phyloP scores from a whole-genome alignment of 371 early-diverging fungal species.

The Dipsacomyces acuminosporus region DNA sequence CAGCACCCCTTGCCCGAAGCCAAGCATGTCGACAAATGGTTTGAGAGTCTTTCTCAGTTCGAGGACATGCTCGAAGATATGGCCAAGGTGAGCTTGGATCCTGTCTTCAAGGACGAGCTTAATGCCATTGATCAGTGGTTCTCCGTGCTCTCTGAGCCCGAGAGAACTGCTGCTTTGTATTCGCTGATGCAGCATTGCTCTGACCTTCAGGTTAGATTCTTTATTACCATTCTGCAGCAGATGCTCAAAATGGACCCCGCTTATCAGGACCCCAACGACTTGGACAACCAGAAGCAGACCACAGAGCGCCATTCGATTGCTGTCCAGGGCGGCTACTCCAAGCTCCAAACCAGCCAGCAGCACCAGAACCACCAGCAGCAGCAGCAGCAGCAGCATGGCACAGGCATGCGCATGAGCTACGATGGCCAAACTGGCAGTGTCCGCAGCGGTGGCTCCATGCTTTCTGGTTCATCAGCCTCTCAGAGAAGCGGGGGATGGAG shows the following conservation, averaged over 20 bases:
- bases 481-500: conserved; percentile 3
- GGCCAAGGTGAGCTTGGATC: conserved; percentile 88
- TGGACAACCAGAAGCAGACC: conserved; percentile 41
- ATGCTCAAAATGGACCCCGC: conserved; percentile 78
- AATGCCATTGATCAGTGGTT: conserved; percentile 94
- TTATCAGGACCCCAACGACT: conserved; percentile 46
- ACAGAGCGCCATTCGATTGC: conserved; percentile 70
- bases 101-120: conserved; percentile 88
- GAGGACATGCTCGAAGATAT: conserved; percentile 88
- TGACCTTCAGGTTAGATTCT: conserved; percentile 87
- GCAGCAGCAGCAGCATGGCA: conserved; percentile 8
- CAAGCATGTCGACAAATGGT: conserved; percentile 83
- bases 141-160: conserved; percentile 79
- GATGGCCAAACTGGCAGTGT: conserved; percentile 7
- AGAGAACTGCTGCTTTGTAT: conserved; percentile 87
- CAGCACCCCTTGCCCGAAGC: conserved; percentile 49
- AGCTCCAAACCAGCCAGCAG: conserved; percentile 4
- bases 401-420: conserved; percentile 24
- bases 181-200: conserved; percentile 82
- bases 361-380: conserved; percentile 6
- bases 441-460: neutral
- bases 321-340: conserved; percentile 37
- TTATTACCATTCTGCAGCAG: conserved; percentile 84
- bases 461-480: conserved; percentile 9
- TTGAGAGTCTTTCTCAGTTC: conserved; percentile 83